Base-by-base conservation (phyloP, 1,284 basidiomycete species). In the Heterobasidion irregulare region DNA sequence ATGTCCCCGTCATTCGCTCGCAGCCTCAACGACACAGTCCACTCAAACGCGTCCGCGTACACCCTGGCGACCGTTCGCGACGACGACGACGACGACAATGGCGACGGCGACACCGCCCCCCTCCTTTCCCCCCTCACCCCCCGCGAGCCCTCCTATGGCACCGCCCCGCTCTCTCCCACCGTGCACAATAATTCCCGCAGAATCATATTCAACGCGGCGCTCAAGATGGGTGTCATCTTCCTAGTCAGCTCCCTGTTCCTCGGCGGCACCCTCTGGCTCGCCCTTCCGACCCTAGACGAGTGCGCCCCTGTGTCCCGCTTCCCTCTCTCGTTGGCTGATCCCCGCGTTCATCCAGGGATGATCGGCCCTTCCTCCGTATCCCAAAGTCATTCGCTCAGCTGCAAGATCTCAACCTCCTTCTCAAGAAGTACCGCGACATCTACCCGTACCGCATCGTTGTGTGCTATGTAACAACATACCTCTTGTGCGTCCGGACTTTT, bases 381-480 rank as follows among this genome's bases (percentile, higher is more conserved):
- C 92, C 92, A 6, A 89, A 87, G 66, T 91, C 87, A 1, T 95
- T 95, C 63, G 76, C 75, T 15, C 83, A 94, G 66, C 77, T 95
- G 7, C 84, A 94, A 66, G 85, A 82, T 8, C 78, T 95, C 54
- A 94, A 94, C 64, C 69, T 69, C 1, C 76, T 95, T 13, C 78
- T 95, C 57, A 94, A 94, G 75, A 94, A 94, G 68, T 94, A 94
- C 70, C 80, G 91, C 50, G 82, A 87, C 61, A 86, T 90, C 61
- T 92, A 92, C 67, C 92, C 92, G 0, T 79, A 77, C 66, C 82
- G 89, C 49, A 87, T 94, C 59, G 71, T 93, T 56, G 69, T 93
- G 47, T 94, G 89, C 70, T 94, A 92, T 70, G 80, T 92, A 57
- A 82, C 80, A 57, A 89, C 93, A 1, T 98, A 97, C 70, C 80